phyloP scores from a whole-genome alignment of 306 rosid species.

The Corylus avellana region DNA sequence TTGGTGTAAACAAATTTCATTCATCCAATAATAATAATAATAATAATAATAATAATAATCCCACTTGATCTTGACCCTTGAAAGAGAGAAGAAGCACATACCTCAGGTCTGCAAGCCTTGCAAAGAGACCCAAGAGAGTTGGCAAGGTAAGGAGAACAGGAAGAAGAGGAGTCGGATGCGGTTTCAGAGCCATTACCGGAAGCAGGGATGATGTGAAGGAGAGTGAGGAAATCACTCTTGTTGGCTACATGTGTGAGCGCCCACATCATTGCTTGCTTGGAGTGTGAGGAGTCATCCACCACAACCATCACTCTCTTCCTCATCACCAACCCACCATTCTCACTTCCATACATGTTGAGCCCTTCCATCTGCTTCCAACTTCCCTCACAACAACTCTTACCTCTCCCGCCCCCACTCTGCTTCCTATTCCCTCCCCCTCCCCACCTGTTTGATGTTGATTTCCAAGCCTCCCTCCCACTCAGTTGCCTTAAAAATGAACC shows the following conservation, averaged over 20 bases:
- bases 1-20: no score
- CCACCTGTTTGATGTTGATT: slow-evolving; percentile 69
- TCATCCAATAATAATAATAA: no score
- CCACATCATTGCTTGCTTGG: slow-evolving; percentile 94
- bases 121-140: slow-evolving; percentile 77
- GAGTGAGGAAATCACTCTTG: slow-evolving; percentile 83
- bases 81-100: slow-evolving; percentile 18
- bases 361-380: slow-evolving; percentile 62
- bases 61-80: not conserved
- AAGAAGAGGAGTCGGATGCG: slow-evolving; percentile 34
- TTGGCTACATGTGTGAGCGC: slow-evolving; percentile 81
- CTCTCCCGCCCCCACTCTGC: slow-evolving; percentile 23
- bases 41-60: not conserved
- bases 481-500: slow-evolving; percentile 62
- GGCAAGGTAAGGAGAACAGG: slow-evolving; percentile 60
- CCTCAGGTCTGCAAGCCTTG: slow-evolving; percentile 92
- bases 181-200: slow-evolving; percentile 28
- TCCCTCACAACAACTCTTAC: slow-evolving; percentile 27
- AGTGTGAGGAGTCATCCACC: slow-evolving; percentile 71
- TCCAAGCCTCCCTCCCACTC: slow-evolving; percentile 65
- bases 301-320: slow-evolving; percentile 94
- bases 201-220: slow-evolving; percentile 66
- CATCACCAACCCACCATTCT: slow-evolving; percentile 38
- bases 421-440: slow-evolving; percentile 53
- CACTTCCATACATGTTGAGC: slow-evolving; percentile 50